phyloP scores from a whole-genome alignment of 768 basidiomycete genomes.

The Paxillus ammoniavirescens region DNA sequence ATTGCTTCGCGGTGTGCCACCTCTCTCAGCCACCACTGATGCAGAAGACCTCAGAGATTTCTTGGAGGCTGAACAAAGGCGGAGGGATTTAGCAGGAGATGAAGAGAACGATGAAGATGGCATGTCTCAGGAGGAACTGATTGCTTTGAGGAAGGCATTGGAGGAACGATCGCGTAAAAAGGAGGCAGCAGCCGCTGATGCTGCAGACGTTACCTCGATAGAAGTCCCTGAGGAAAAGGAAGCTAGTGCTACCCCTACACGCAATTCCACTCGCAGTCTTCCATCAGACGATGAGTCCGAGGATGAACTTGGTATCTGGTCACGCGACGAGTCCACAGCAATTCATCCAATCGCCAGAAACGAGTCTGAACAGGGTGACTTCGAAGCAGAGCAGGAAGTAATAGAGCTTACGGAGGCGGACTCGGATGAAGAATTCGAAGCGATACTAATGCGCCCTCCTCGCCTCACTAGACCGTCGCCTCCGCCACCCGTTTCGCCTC shows the following conservation, averaged over 20 bases:
- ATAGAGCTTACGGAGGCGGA: conserved; percentile 26
- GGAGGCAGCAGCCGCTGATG: conserved; percentile 6
- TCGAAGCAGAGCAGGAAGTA: conserved; percentile 18
- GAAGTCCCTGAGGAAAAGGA: conserved; percentile 3
- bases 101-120: conserved; percentile 26
- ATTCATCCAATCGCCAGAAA: conserved; percentile 30
- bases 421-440: conserved; percentile 30
- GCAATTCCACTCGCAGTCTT: conserved; percentile 1
- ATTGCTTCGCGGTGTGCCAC: conserved; percentile 40
- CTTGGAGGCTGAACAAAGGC: conserved; percentile 56
- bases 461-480: conserved; percentile 10
- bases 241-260: conserved; percentile 18
- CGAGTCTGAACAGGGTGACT: conserved; percentile 14
- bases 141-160: conserved; percentile 15
- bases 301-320: conserved; percentile 47
- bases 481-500: background rate
- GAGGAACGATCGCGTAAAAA: conserved; percentile 9
- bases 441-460: conserved; percentile 24
- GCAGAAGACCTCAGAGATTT: conserved; percentile 67
- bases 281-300: conserved; percentile 38
- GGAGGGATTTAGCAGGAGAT: conserved; percentile 40
- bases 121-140: conserved; percentile 18
- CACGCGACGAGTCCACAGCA: conserved; percentile 40
- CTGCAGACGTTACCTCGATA: conserved; percentile 3
- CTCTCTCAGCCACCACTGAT: conserved; percentile 46